Evolutionary conservation across 148 eudicot genomes (phyloP), one percentile per base, ranked within the genome.

Genomic region (Arbutus unedo): DNA sequence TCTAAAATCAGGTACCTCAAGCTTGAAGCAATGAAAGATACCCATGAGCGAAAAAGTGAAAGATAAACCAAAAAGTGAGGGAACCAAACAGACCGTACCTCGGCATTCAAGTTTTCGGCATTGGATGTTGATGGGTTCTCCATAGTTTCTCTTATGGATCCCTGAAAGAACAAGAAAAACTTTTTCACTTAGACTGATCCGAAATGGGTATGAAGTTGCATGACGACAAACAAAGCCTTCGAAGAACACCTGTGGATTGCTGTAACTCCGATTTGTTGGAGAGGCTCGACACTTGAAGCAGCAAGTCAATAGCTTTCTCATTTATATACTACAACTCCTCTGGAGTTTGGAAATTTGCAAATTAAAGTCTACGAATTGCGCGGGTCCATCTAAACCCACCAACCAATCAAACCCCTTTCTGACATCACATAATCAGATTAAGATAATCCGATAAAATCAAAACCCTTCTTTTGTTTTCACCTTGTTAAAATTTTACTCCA

Each of bases 291-390:
- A 84, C 85, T 82, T 87, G 90, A 60, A 85, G 76, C 84, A 89
- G 38, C 81, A 86, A 77, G 4, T 11, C 44, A 4, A 45, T 44
- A 79, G 51, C 55, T 79, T 88, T 47, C 78, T 81, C 90, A 88
- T 88, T 85, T 88, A 85, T 88, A 86, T 31, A 56, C 47, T 25
- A 21, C 19, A 64, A 72, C 8, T 9, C 54, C 23, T 18, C 21
- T 15, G 74, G 45, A 53, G 45, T 66, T 19, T 47, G 48, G 50
- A 78, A 60, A 55, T 80, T 85, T 79, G 67, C 80, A 84, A 89
- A 88, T 83, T 75, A 87, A 31, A 90, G 89, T 83, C 78, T 81
- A 84, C 59, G 82, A 84, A 85, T 88, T 67, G 71, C 80, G 86
- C 82, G 88, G 87, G 87, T 51, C 85, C 89, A 87, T 76, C 84